phyloP scores from a whole-genome alignment of 306 rosid species.

The Malus orientalis region DNA sequence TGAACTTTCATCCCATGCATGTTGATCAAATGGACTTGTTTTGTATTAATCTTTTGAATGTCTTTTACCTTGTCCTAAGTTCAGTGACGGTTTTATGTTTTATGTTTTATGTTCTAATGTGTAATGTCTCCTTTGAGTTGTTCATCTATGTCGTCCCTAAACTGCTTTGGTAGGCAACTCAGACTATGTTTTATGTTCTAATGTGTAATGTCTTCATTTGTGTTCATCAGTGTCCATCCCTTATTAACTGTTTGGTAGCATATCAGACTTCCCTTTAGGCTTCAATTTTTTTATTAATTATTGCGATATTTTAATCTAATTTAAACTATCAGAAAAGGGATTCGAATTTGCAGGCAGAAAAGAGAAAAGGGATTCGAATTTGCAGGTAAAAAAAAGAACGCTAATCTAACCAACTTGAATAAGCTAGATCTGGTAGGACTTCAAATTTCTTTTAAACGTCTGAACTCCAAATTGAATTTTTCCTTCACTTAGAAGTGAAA shows the following conservation, averaged over 20 bases:
- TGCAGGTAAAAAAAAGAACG: accelerated
- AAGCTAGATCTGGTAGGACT: neutral
- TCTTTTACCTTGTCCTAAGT: neutral
- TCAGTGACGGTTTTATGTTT: neutral
- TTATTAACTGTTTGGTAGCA: neutral
- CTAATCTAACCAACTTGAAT: no score
- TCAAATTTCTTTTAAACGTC: neutral
- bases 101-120: neutral
- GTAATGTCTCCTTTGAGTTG: neutral
- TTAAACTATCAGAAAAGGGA: accelerated
- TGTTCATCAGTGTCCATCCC: neutral
- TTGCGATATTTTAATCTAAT: no score
- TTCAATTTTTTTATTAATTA: neutral
- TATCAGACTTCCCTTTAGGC: neutral
- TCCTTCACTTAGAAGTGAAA: neutral
- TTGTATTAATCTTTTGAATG: neutral
- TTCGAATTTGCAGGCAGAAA: accelerated
- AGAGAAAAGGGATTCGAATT: no score
- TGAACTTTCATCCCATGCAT: neutral
- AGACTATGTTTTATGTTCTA: neutral
- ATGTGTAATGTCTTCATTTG: neutral
- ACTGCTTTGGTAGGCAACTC: neutral
- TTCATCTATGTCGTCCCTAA: neutral
- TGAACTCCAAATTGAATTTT: neutral
- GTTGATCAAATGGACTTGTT: neutral